Conservation (phyloP, 73 alveolate species). For the Blepharisma stoltei region DNA sequence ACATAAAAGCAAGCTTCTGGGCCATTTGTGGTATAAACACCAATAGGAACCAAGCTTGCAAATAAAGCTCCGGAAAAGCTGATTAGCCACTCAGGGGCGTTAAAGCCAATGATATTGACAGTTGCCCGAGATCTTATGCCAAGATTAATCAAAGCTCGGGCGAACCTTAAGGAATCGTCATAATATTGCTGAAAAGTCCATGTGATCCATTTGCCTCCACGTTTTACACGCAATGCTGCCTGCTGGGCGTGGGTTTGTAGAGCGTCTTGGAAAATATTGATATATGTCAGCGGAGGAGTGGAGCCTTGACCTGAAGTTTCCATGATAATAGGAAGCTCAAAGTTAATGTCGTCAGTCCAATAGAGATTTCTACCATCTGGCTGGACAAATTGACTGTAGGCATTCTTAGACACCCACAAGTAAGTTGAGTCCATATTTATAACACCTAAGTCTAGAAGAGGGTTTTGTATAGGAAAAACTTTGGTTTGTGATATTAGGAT, state of each 20-base stretch:
- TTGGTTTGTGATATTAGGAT: too few species aligned
- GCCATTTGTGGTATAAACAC: conserved; percentile 80
- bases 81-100: conserved; percentile 84
- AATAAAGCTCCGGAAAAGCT: conserved; percentile 71
- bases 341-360: conserved; percentile 56
- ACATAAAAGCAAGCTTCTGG: conserved; percentile 75
- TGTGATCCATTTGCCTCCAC: conserved; percentile 39
- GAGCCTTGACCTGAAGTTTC: conserved; percentile 17
- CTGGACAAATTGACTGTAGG: too few species aligned
- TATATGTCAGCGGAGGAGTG: conserved; percentile 38
- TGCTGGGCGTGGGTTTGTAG: background rate
- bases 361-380: conserved; percentile 44
- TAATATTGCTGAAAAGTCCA: conserved; percentile 60
- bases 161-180: conserved; percentile 50
- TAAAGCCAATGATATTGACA: conserved; percentile 76
- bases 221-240: conserved; percentile 58
- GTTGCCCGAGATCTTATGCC: conserved; percentile 59
- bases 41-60: conserved; percentile 65
- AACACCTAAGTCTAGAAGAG: too few species aligned
- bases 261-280: conserved; percentile 28
- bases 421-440: too few species aligned
- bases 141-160: conserved; percentile 64
- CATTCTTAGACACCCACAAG: too few species aligned
- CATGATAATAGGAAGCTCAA: conserved; percentile 59
- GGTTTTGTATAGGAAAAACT: too few species aligned